Evolutionary conservation across 1,284 basidiomycete genomes (phyloP), one percentile per base, ranked within the genome.

Genomic region (Polyporus tsugae): DNA sequence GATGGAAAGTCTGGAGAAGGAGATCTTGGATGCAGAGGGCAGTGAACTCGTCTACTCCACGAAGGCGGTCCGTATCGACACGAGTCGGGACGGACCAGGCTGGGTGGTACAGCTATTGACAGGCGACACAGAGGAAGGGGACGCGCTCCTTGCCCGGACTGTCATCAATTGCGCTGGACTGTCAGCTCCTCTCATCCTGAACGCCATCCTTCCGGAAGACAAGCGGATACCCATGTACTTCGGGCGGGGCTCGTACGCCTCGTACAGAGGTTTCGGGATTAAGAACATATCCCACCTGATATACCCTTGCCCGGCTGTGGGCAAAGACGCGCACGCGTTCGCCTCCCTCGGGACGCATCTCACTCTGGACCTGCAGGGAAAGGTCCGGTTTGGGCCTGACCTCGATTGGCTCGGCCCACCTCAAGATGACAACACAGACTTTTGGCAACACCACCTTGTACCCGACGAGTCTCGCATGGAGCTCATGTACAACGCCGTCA

Each of bases 361-460:
- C 38, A 98, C 96, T 7, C 82, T 99, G 53, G 95, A 97, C 79
- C 79, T 99, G 68, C 87, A 93, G 64, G 94, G 95, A 0, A 93
- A 94, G 73, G 86, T 99, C 62, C 89, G 90, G 33, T 99, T 99
- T 78, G 97, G 97, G 0, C 98, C 97, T 3, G 96, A 99, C 76
- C 86, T 97, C 9, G 93, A 98, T 77, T 96, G 95, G 90, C 85
- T 98, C 75, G 85, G 87, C 6, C 87, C 89, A 0, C 84, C 85
- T 1, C 76, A 77, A 7, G 81, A 86, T 22, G 67, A 71, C n/a
- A 58, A 70, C 35, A 41, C 67, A 4, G 92, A 95, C 72, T 96
- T 94, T 78, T 97, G 96, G 96, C 83, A 82, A 53, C 81, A 81
- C 49, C 85, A 92, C 76, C 82, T 97, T 36, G 81, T 87, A 17